These are phyloP conservation scores for Suillus bovinus DNA, from an alignment of 768 basidiomycete genomes.

Conservation along the genomic window DNA sequence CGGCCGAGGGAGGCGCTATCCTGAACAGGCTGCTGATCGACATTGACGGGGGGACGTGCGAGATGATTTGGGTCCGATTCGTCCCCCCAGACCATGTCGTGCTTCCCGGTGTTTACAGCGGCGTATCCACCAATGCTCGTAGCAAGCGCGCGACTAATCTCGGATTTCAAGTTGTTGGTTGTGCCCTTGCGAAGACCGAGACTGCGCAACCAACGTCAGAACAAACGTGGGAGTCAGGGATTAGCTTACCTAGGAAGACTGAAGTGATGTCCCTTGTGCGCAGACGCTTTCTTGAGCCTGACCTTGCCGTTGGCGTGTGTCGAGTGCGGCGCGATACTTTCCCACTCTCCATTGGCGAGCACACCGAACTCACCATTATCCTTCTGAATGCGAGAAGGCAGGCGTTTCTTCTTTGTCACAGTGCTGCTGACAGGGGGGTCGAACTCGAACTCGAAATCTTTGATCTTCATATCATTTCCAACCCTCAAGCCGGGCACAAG, in stretches of 20 bases:
- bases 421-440: slow-evolving; percentile 36
- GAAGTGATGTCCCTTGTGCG: slow-evolving; percentile 62
- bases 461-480: slow-evolving; percentile 56
- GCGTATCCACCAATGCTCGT: slow-evolving; percentile 41
- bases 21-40: slow-evolving; percentile 29
- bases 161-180: slow-evolving; percentile 54
- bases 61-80: slow-evolving; percentile 38
- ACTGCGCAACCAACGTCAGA: slow-evolving; percentile 35
- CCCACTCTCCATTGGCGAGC: slow-evolving; percentile 42
- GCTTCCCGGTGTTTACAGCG: slow-evolving; percentile 39
- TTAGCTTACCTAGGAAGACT: slow-evolving; percentile 63
- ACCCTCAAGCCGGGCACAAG: slow-evolving; percentile 67
- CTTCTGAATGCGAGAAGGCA: slow-evolving; percentile 15
- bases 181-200: slow-evolving; percentile 64
- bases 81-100: slow-evolving; percentile 50
- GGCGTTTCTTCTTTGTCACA: slow-evolving; percentile 38
- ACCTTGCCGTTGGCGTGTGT: slow-evolving; percentile 51
- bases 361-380: slow-evolving; percentile 30
- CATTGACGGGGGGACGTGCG: slow-evolving; percentile 40
- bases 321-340: slow-evolving; percentile 59
- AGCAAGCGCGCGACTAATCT: slow-evolving; percentile 54
- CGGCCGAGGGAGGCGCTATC: slow-evolving; percentile 28
- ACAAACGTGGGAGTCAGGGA: background rate
- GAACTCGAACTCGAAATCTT: slow-evolving; percentile 38
- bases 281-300: slow-evolving; percentile 44